Evolutionary conservation across 192 early-diverging fungal species (phyloP), one percentile per base, ranked within the genome.

Genomic region (Neocallimastix lanati): DNA sequence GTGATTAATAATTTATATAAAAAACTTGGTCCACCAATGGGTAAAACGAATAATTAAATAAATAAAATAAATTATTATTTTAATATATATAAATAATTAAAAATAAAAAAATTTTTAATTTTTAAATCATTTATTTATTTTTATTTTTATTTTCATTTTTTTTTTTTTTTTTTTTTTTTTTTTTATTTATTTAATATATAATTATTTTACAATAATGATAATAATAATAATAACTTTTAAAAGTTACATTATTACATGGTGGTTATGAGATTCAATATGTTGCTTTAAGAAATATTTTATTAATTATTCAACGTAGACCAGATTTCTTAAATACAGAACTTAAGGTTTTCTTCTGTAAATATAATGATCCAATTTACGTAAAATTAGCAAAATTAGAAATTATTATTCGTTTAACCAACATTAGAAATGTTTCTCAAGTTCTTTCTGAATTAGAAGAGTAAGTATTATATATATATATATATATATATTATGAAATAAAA

Each of bases 371-470:
- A 14, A 96, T 97, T 82, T 98, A 98, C 84, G 40, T 99, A 78
- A 99, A 99, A 82, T 86, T 98, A 82, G 93, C 95, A 37, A 99
- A 99, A 85, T 91, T 99, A 15, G 96, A 98, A 81, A 94, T 97
- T 78, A 94, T 99, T 82, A 91, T 96, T 82, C 89, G 94, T 80
- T 86, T 99, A 40, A 92, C 93, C 7, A 92, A 88, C 79, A 89
- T 91, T 30, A 83, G 84, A n/a, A 98, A 96, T 82, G 93, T 94
- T 12, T 92, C 92, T 78, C 88, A 94, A 76, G 94, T 99, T 28
- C 85, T 99, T 50, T 90, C 91, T 7, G 97, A 99, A 86, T 86
- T 99, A 36, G 89, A 91, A 81, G 97, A 99, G 86, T 93, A 81
- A 85, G 84, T 80, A 28, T 6, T 12, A 27, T n/a, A n/a, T n/a